These are phyloP conservation scores for Fraxinus sp. DNA, from an alignment of 305 asterid genomes.

Conservation along the genomic window DNA sequence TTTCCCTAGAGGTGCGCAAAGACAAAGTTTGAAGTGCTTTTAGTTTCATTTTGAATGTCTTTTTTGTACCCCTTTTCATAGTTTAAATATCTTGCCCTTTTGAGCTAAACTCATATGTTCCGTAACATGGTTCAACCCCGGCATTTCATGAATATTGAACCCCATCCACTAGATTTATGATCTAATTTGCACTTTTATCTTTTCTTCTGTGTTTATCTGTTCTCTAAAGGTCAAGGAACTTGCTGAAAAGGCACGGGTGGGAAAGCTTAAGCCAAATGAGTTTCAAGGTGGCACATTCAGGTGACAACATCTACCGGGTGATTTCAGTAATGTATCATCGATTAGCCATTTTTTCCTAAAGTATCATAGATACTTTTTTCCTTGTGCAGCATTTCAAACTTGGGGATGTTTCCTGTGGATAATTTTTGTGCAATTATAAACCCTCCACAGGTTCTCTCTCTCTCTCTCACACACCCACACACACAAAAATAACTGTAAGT, in stretches of 20 bases:
- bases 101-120: background rate
- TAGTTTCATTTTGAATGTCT: slow-evolving; percentile 7
- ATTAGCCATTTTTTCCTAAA: background rate
- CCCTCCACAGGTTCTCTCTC: slow-evolving; percentile 87
- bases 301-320: slow-evolving; percentile 35
- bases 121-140: background rate
- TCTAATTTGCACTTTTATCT: background rate
- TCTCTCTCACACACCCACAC: slow-evolving; percentile 20
- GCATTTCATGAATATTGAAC: background rate
- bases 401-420: slow-evolving; percentile 99
- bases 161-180: background rate
- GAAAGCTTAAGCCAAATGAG: slow-evolving; percentile 92
- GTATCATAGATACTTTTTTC: slow-evolving; percentile 22
- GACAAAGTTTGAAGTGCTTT: slow-evolving; percentile 20
- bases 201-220: slow-evolving; percentile 18
- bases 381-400: slow-evolving; percentile 83
- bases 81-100: background rate
- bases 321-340: slow-evolving; percentile 1
- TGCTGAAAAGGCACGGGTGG: slow-evolving; percentile 91
- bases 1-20: slow-evolving; percentile 74
- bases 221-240: slow-evolving; percentile 79
- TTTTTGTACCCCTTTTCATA: background rate
- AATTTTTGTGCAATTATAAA: slow-evolving; percentile 90
- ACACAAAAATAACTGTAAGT: background rate
- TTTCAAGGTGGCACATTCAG: slow-evolving; percentile 99